These are phyloP conservation scores for Tylopilus subfusipes DNA, from an alignment of 768 basidiomycete genomes.

Conservation along the genomic window DNA sequence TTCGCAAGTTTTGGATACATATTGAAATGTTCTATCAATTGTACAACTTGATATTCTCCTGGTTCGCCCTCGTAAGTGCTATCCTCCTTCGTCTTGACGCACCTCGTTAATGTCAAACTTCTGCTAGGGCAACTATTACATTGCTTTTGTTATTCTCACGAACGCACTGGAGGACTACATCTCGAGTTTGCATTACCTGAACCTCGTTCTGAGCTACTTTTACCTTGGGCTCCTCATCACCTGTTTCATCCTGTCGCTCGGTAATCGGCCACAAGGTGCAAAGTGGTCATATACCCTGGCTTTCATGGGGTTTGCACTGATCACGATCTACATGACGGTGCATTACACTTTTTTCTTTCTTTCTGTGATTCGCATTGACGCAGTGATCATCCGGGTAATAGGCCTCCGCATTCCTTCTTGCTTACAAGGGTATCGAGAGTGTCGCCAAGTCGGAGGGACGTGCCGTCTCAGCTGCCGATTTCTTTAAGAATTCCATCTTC, in stretches of 20 bases:
- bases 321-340: constrained; percentile 97
- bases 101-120: background rate
- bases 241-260: constrained; percentile 85
- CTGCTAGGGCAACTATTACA: constrained; percentile 81
- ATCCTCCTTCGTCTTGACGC: background rate
- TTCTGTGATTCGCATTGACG: constrained; percentile 4
- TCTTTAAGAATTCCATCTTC: constrained; percentile 80
- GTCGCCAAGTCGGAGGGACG: constrained; percentile 47
- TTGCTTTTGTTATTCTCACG: constrained; percentile 78
- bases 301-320: constrained; percentile 81
- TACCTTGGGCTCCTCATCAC: constrained; percentile 85
- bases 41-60: constrained; percentile 89
- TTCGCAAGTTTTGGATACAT: constrained; percentile 92
- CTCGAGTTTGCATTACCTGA: constrained; percentile 64
- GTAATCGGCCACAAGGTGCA: constrained; percentile 88
- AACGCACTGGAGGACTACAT: constrained; percentile 65
- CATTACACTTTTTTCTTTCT: constrained; percentile 18
- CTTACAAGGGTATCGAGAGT: constrained; percentile 72
- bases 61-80: constrained; percentile 72
- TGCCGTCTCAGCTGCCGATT: constrained; percentile 47
- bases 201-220: constrained; percentile 77
- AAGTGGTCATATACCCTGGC: constrained; percentile 85
- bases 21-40: constrained; percentile 89
- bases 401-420: constrained; percentile 77
- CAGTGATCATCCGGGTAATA: constrained; percentile 25